Evolutionary conservation across 805 yeast genomes (phyloP).

Genomic region (Myxozyma mucilagina): DNA sequence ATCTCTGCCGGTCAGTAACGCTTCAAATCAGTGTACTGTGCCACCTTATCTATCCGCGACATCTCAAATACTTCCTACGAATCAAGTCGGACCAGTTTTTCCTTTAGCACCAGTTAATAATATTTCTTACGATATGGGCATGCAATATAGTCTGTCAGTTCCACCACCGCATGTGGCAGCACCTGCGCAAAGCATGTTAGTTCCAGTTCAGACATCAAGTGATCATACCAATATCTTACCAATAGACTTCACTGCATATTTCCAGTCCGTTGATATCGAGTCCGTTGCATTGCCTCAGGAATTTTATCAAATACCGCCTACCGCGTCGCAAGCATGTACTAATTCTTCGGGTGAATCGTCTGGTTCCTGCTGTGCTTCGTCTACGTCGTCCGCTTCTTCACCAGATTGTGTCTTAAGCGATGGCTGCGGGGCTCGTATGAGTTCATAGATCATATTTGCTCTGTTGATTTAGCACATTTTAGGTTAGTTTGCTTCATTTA

Average conservation of each 20-base stretch:
- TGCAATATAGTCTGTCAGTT: neutral
- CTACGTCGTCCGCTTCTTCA: slow-evolving; percentile 14
- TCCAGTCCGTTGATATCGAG: slow-evolving; percentile 22
- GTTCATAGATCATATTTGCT: neutral
- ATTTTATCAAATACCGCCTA: neutral
- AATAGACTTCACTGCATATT: slow-evolving; percentile 25
- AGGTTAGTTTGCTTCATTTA: neutral
- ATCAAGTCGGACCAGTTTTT: neutral
- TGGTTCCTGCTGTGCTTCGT: slow-evolving; percentile 13
- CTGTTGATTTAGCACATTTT: neutral
- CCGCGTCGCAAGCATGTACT: neutral
- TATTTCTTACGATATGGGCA: too few species aligned
- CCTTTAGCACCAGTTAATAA: too few species aligned
- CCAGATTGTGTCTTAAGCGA: slow-evolving; percentile 4
- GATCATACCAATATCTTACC: slow-evolving; percentile 1
- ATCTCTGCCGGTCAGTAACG: neutral
- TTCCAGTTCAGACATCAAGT: neutral
- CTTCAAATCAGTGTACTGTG: neutral
- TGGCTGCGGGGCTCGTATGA: neutral
- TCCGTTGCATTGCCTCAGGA: neutral
- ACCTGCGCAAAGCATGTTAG: neutral
- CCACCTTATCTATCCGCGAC: neutral
- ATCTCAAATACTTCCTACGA: neutral
- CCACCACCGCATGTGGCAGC: neutral
- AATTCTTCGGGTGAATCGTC: slow-evolving; percentile 8